A percentile compares a stretch with the other conserved stretches of the same genome.
These are phyloP conservation scores for Salvia hispanica DNA, from an alignment of 257 asterid species.

Conservation along the genomic window DNA sequence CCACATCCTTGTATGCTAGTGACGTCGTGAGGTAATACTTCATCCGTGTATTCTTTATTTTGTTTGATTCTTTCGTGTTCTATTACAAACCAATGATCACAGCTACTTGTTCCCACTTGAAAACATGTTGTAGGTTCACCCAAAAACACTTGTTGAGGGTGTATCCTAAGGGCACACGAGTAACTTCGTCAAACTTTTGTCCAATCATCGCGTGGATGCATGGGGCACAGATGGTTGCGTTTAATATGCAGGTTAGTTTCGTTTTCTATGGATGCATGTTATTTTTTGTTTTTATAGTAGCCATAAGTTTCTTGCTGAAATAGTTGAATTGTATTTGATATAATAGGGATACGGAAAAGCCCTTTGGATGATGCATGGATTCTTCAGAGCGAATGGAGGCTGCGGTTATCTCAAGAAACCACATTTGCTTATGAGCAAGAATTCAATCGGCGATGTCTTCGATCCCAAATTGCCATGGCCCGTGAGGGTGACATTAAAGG, in stretches of 20 bases:
- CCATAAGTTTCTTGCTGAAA: background rate
- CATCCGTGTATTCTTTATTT: slow-evolving; percentile 27
- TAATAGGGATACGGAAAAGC: slow-evolving; percentile 79
- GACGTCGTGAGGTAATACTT: slow-evolving; percentile 64
- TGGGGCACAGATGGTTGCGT: slow-evolving; percentile 95
- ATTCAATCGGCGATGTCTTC: slow-evolving; percentile 51
- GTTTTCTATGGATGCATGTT: background rate
- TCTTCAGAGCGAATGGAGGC: slow-evolving; percentile 81
- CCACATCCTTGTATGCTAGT: slow-evolving; percentile 44
- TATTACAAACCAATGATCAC: background rate
- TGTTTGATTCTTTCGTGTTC: background rate
- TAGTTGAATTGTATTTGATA: background rate
- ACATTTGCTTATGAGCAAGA: slow-evolving; percentile 55
- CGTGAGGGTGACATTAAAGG: slow-evolving; percentile 61
- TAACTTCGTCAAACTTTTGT: slow-evolving; percentile 73
- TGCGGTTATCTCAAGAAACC: slow-evolving; percentile 85
- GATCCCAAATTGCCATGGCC: slow-evolving; percentile 65
- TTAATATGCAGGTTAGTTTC: slow-evolving; percentile 77
- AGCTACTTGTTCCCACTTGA: no score
- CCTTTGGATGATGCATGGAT: slow-evolving; percentile 83
- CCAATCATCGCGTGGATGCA: slow-evolving; percentile 80
- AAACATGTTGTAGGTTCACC: slow-evolving; percentile 49
- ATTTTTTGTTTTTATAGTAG: background rate
- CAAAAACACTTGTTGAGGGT: slow-evolving; percentile 71
- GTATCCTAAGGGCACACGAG: slow-evolving; percentile 78